Percentiles rank a stretch among this genome's conserved stretches.
Conservation (phyloP, 345 rosid species). For the Durio zibethinus region DNA sequence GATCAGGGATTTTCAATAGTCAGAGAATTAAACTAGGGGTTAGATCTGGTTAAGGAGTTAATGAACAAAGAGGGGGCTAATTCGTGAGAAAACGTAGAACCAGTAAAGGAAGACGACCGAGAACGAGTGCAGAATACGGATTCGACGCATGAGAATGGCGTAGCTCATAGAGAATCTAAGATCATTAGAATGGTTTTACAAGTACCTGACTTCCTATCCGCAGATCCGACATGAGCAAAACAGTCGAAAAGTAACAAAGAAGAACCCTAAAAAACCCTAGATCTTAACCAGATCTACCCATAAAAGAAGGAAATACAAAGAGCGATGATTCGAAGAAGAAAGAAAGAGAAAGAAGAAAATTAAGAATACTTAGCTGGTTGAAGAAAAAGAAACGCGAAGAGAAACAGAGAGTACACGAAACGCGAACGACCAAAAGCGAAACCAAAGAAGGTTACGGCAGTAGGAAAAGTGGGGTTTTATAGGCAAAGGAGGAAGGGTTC, state of each 20-base stretch:
- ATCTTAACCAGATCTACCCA: constrained; percentile 28
- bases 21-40: background rate
- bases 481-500: constrained; percentile 4
- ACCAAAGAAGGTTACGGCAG: background rate
- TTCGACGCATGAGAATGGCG: constrained; percentile 57
- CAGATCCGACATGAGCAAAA: background rate
- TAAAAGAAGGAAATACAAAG: background rate
- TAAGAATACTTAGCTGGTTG: constrained; percentile 27
- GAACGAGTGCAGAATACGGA: constrained; percentile 79
- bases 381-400: background rate
- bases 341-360: background rate
- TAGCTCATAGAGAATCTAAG: constrained; percentile 55
- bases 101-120: constrained; percentile 93
- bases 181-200: constrained; percentile 31
- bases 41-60: background rate
- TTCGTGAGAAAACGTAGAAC: constrained; percentile 62
- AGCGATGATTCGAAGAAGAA: background rate
- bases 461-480: background rate
- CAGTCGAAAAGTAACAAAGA: background rate
- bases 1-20: background rate
- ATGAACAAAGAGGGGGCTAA: background rate
- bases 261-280: constrained; percentile 12
- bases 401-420: background rate
- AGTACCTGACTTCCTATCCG: constrained; percentile 14
- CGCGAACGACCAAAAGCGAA: background rate